phyloP scores from a whole-genome alignment of 805 yeast genomes.

The Yarrowia sp. region DNA sequence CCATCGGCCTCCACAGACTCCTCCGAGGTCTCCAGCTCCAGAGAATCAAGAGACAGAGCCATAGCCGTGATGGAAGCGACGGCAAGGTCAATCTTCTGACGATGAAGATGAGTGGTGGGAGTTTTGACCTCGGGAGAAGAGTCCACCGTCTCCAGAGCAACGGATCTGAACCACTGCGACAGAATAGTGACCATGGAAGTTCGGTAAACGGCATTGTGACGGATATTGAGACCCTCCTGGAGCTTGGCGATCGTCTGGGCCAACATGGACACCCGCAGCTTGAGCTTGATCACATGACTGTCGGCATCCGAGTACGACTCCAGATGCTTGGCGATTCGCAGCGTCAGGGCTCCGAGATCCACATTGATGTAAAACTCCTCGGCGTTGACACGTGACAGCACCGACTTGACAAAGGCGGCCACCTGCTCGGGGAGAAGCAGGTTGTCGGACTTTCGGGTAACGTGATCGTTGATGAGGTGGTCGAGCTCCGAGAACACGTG shows the following conservation, averaged over 20 bases:
- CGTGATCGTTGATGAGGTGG: constrained; percentile 41
- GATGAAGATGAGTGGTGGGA: constrained; percentile 12
- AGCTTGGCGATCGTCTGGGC: constrained; percentile 44
- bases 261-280: constrained; percentile 44
- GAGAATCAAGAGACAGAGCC: constrained; percentile 26
- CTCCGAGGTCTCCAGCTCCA: constrained; percentile 21
- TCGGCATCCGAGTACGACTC: constrained; percentile 34
- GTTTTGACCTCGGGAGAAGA: neutral
- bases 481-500: constrained; percentile 57
- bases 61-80: constrained; percentile 27
- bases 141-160: constrained; percentile 31
- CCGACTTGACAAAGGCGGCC: constrained; percentile 43
- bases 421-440: constrained; percentile 41
- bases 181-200: constrained; percentile 44
- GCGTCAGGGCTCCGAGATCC: constrained; percentile 44
- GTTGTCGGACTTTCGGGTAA: constrained; percentile 8
- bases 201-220: constrained; percentile 43
- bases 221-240: constrained; percentile 44
- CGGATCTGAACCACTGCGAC: constrained; percentile 45
- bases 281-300: constrained; percentile 41
- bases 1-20: constrained; percentile 47
- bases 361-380: constrained; percentile 44
- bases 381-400: constrained; percentile 44
- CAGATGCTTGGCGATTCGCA: constrained; percentile 43
- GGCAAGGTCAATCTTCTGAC: constrained; percentile 46